These are phyloP conservation scores for Immersiporthe knoxdaviesiana DNA, from an alignment of 2,329 filamentous ascomycete genomes.

Conservation along the genomic window DNA sequence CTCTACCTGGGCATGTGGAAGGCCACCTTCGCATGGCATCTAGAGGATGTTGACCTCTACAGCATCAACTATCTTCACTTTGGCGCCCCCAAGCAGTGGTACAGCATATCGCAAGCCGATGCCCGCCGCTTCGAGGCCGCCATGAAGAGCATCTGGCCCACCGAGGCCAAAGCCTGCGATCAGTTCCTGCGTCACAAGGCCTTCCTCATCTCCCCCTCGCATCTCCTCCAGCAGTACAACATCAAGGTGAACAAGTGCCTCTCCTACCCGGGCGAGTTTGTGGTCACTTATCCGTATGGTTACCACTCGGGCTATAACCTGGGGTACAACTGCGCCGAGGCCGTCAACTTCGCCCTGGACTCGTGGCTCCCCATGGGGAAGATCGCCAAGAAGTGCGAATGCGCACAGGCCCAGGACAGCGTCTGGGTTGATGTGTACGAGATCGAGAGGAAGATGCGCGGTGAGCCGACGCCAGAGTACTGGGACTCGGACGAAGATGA, in stretches of 20 bases:
- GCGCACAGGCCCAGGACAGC: constrained; percentile 91
- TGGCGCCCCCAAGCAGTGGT: constrained; percentile 98
- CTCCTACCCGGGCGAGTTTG: constrained; percentile 95
- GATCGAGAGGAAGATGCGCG: constrained; percentile 90
- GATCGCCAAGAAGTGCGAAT: constrained; percentile 95
- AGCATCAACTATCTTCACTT: constrained; percentile 99
- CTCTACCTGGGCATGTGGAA: constrained; percentile 99
- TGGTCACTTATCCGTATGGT: constrained; percentile 97
- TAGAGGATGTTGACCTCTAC: constrained; percentile 98
- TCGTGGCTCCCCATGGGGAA: constrained; percentile 94
- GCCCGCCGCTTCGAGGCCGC: constrained; percentile 89
- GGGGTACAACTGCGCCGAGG: constrained; percentile 98
- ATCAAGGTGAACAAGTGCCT: constrained; percentile 97
- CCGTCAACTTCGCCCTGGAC: constrained; percentile 96
- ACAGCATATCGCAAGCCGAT: constrained; percentile 96
- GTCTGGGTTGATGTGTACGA: constrained; percentile 98
- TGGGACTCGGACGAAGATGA: constrained; percentile 78
- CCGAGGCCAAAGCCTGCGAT: constrained; percentile 91
- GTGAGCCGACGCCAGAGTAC: constrained; percentile 78
- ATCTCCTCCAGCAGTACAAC: constrained; percentile 83
- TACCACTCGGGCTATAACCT: constrained; percentile 98
- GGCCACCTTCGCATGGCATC: constrained; percentile 97
- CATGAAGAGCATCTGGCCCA: constrained; percentile 95
- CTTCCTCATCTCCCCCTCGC: constrained; percentile 90
- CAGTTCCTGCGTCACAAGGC: constrained; percentile 98